Evolutionary conservation across 225 moss, liverwort and hornwort species (phyloP).

Genomic region (Anthoceros angustus): DNA sequence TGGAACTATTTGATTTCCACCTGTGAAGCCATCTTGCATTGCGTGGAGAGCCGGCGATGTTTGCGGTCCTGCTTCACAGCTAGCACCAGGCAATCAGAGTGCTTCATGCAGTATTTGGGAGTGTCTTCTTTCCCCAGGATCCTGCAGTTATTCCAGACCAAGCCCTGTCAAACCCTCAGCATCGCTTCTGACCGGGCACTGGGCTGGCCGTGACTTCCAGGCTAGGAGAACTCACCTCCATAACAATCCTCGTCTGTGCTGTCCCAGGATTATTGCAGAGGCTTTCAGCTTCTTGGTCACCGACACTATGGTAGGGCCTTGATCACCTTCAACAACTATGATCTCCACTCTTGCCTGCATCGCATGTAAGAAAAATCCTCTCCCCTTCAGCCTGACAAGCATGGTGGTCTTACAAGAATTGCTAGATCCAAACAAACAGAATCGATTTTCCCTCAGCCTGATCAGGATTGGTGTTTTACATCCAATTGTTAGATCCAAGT

Average conservation of each 20-base stretch:
- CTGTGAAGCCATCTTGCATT: background rate
- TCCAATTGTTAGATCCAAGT: too few relatives aligned
- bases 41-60: slow-evolving; percentile 1
- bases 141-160: slow-evolving; percentile 9
- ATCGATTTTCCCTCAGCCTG: too few relatives aligned
- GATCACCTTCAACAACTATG: slow-evolving; percentile 25
- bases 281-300: slow-evolving; percentile 25
- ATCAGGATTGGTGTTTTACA: too few relatives aligned
- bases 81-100: slow-evolving; percentile 25
- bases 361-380: background rate
- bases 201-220: background rate
- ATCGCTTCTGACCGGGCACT: background rate
- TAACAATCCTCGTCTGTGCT: slow-evolving; percentile 20
- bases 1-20: background rate
- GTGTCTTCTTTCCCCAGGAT: slow-evolving; percentile 23
- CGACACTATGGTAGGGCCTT: slow-evolving; percentile 25
- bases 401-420: background rate
- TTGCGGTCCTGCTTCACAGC: slow-evolving; percentile 31
- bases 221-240: slow-evolving; percentile 16
- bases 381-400: background rate
- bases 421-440: too few relatives aligned
- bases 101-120: slow-evolving; percentile 29
- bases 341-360: slow-evolving; percentile 30
- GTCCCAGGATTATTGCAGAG: slow-evolving; percentile 23
- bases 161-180: background rate